These are phyloP conservation scores for Mallotus japonicus DNA, from an alignment of 441 rosid species.

Conservation along the genomic window DNA sequence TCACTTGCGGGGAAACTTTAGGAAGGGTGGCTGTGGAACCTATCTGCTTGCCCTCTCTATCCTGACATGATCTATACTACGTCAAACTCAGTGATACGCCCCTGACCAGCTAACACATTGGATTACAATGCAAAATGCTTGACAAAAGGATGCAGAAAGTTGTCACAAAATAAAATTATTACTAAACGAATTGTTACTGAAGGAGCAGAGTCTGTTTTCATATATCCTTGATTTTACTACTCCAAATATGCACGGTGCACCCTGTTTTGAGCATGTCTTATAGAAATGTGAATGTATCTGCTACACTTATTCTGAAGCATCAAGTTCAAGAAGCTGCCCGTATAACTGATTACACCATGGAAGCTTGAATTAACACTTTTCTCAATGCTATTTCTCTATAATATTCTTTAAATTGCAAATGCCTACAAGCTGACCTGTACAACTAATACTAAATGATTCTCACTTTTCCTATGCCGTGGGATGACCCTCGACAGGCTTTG, in stretches of 20 bases:
- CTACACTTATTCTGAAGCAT: neutral
- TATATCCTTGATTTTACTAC: too few relatives aligned
- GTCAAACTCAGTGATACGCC: neutral
- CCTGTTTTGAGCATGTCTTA: too few relatives aligned
- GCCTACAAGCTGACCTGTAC: slow-evolving; percentile 40
- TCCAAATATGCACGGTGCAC: too few relatives aligned
- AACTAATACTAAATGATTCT: slow-evolving; percentile 26
- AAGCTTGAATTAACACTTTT: slow-evolving; percentile 13
- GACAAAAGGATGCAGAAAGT: neutral
- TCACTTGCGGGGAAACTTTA: neutral
- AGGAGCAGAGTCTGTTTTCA: neutral
- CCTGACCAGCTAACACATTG: neutral
- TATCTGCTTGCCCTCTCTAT: too few relatives aligned
- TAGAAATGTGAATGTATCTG: too few relatives aligned
- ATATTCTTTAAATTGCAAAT: slow-evolving; percentile 15
- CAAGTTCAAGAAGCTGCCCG: neutral
- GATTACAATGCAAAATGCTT: neutral
- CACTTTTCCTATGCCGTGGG: slow-evolving; percentile 16
- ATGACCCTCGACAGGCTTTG: neutral
- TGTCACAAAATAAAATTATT: too few relatives aligned
- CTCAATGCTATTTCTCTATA: slow-evolving; percentile 4
- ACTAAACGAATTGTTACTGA: neutral
- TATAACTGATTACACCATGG: slow-evolving; percentile 4
- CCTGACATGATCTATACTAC: neutral
- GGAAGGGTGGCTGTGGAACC: neutral